Evolutionary conservation across 176 grass and related monocot species (phyloP).

Genomic region (Oryza punctata): DNA sequence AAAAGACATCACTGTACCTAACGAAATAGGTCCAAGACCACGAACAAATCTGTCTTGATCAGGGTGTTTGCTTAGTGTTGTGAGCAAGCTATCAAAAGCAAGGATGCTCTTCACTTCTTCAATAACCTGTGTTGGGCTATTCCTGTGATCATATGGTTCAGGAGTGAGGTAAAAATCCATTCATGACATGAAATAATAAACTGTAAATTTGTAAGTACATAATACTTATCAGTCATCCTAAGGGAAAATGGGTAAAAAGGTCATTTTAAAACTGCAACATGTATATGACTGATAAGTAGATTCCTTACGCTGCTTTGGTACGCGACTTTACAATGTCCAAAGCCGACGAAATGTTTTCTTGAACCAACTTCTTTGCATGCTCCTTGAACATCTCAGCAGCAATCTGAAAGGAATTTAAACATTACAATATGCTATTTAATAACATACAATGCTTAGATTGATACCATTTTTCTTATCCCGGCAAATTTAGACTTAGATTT

Average conservation of each 20-base stretch:
- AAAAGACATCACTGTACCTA: slow-evolving; percentile 60
- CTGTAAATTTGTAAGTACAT: neutral
- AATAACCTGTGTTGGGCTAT: slow-evolving; percentile 51
- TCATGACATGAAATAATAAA: slow-evolving; percentile 22
- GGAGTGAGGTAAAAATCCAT: slow-evolving; percentile 31
- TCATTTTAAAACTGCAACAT: neutral
- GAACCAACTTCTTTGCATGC: slow-evolving; percentile 68
- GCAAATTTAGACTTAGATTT: neutral
- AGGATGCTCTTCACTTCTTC: slow-evolving; percentile 81
- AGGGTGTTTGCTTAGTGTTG: slow-evolving; percentile 68
- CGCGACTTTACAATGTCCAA: slow-evolving; percentile 79
- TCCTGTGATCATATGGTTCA: slow-evolving; percentile 57
- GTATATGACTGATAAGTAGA: slow-evolving; percentile 20
- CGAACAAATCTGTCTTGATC: slow-evolving; percentile 59
- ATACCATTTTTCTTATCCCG: neutral
- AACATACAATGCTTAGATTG: slow-evolving; percentile 12
- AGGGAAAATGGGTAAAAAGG: neutral
- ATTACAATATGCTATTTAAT: slow-evolving; percentile 17
- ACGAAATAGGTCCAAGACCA: slow-evolving; percentile 85
- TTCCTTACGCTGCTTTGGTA: slow-evolving; percentile 59
- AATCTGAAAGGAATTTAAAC: slow-evolving; percentile 60
- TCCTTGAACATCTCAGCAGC: slow-evolving; percentile 93
- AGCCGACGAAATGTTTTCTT: slow-evolving; percentile 84
- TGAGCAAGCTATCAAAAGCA: slow-evolving; percentile 77
- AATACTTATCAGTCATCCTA: slow-evolving; percentile 3